Percentiles rank a stretch among this genome's conserved stretches.
These are phyloP conservation scores for Fusarium irregulare DNA, from an alignment of 2,329 filamentous ascomycete genomes.

Conservation along the genomic window DNA sequence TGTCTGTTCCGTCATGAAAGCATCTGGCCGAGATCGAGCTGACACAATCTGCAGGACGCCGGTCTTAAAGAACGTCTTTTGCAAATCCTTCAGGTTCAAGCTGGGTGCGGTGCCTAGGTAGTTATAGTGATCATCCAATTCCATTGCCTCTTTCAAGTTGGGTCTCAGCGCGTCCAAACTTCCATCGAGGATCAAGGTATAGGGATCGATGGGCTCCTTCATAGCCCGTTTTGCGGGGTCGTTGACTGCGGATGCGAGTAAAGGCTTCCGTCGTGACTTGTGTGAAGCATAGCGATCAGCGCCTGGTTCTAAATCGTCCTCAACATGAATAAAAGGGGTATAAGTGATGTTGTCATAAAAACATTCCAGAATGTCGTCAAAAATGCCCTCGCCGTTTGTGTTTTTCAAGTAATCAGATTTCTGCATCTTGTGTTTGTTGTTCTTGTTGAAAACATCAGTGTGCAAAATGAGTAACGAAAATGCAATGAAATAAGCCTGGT, in stretches of 20 bases:
- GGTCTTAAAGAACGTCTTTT: constrained; percentile 90
- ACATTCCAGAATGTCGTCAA: constrained; percentile 91
- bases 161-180: constrained; percentile 86
- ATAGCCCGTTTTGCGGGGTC: constrained; percentile 67
- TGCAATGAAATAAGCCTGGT: constrained; percentile 98
- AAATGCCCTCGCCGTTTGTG: constrained; percentile 90
- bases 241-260: constrained; percentile 72
- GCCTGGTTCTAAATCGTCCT: constrained; percentile 87
- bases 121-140: constrained; percentile 89
- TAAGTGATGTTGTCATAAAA: constrained; percentile 99
- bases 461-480: constrained; percentile 97
- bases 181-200: constrained; percentile 91
- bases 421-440: constrained; percentile 99
- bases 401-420: constrained; percentile 96
- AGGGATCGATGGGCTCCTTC: constrained; percentile 93
- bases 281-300: constrained; percentile 77
- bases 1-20: constrained; percentile 90
- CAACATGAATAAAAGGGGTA: constrained; percentile 97
- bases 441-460: constrained; percentile 99
- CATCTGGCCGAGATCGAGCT: constrained; percentile 89
- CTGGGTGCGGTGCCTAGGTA: constrained; percentile 82
- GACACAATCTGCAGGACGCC: constrained; percentile 96
- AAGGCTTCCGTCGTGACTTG: constrained; percentile 76
- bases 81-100: constrained; percentile 83
- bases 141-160: constrained; percentile 90